These are phyloP conservation scores for Neoarthrinium moseri DNA, from an alignment of 2,329 filamentous ascomycete species.

Conservation along the genomic window DNA sequence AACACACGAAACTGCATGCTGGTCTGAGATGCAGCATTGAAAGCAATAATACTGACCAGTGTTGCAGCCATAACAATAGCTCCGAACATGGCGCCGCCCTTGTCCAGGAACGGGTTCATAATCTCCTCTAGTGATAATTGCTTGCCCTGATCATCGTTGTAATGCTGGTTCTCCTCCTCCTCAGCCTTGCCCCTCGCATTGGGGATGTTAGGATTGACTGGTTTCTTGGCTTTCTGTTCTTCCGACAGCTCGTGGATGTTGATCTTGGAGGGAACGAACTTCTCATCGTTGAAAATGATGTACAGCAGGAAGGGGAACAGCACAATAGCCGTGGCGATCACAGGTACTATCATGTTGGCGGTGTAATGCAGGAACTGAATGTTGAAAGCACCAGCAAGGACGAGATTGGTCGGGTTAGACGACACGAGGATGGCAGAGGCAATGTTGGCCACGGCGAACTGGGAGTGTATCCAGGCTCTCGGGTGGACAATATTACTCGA, in stretches of 20 bases:
- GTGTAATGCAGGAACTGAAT: slow-evolving; percentile 74
- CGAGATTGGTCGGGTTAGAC: slow-evolving; percentile 75
- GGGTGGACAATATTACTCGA: slow-evolving; percentile 72
- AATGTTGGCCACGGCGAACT: slow-evolving; percentile 72
- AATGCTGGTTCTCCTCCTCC: slow-evolving; percentile 44
- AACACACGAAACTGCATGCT: slow-evolving; percentile 58
- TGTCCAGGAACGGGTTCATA: slow-evolving; percentile 73
- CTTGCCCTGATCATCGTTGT: slow-evolving; percentile 50
- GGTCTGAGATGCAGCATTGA: slow-evolving; percentile 60
- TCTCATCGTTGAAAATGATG: slow-evolving; percentile 63
- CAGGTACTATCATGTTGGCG: slow-evolving; percentile 75
- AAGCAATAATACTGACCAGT: slow-evolving; percentile 61
- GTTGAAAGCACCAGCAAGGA: slow-evolving; percentile 69
- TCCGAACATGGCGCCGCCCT: slow-evolving; percentile 62
- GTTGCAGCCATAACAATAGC: slow-evolving; percentile 65
- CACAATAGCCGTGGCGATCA: slow-evolving; percentile 64
- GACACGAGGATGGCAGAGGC: slow-evolving; percentile 75
- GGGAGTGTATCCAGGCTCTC: slow-evolving; percentile 70
- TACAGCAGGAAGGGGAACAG: slow-evolving; percentile 71
- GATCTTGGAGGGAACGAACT: slow-evolving; percentile 64
- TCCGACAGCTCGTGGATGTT: slow-evolving; percentile 66
- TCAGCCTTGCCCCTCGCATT: slow-evolving; percentile 55
- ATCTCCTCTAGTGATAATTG: slow-evolving; percentile 67
- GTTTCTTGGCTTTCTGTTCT: slow-evolving; percentile 51
- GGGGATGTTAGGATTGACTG: slow-evolving; percentile 73